A percentile compares a stretch with the other conserved stretches of the same genome.
Conservation (phyloP, 371 early-diverging fungal species). For the Syncephalastrum racemosum region DNA sequence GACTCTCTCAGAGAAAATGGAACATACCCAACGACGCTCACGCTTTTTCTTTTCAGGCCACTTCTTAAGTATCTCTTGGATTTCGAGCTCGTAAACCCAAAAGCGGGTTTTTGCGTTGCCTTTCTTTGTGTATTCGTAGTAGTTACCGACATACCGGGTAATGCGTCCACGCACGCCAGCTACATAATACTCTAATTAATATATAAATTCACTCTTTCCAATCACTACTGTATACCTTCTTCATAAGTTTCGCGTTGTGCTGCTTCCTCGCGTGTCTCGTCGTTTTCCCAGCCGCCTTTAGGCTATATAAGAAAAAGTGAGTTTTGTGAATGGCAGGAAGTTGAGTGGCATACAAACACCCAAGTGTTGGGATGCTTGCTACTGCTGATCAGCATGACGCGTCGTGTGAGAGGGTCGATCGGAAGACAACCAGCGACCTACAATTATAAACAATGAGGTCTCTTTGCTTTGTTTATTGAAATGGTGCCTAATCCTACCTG, state of each 20-base stretch:
- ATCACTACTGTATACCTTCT: slow-evolving; percentile 26
- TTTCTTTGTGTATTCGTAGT: slow-evolving; percentile 42
- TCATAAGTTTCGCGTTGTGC: slow-evolving; percentile 64
- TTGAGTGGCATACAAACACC: slow-evolving; percentile 42
- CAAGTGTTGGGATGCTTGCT: slow-evolving; percentile 55
- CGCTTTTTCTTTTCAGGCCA: slow-evolving; percentile 61
- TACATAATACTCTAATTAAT: slow-evolving; percentile 12
- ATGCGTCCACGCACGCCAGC: slow-evolving; percentile 54
- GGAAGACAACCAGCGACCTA: slow-evolving; percentile 65
- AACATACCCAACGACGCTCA: slow-evolving; percentile 56
- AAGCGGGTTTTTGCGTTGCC: slow-evolving; percentile 50
- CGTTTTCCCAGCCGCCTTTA: slow-evolving; percentile 71
- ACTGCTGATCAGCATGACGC: slow-evolving; percentile 56
- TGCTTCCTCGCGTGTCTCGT: slow-evolving; percentile 58
- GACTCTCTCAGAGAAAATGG: not conserved
- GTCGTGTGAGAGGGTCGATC: slow-evolving; percentile 48
- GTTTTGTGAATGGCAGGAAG: not conserved
- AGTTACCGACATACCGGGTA: slow-evolving; percentile 44
- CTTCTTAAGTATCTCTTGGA: slow-evolving; percentile 42
- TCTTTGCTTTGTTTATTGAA: not conserved
- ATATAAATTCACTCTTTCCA: not conserved
- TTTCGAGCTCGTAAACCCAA: slow-evolving; percentile 59
- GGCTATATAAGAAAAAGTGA: slow-evolving; percentile 33
- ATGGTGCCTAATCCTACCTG: slow-evolving; percentile 27
- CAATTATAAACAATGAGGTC: not conserved